Base-by-base conservation (phyloP, 129 eudicot genomes). In the Scalesia atractyloides region DNA sequence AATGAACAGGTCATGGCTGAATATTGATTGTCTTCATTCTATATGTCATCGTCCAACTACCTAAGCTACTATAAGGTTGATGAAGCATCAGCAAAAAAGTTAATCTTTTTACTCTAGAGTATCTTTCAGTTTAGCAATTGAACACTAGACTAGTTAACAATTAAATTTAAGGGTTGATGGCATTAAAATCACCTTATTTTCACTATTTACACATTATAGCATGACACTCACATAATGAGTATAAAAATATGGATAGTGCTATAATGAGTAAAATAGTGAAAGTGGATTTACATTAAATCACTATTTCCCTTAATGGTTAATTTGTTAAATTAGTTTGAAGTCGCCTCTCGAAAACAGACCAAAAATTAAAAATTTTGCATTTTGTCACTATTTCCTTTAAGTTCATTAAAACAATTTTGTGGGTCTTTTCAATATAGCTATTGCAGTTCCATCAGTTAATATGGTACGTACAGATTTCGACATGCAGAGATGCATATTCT, bases 401-500 rank as follows among this genome's bases (percentile, higher is more conserved):
- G 39, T 24, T 24, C 16, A 26, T 26, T 59, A 26, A 26, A 59
- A 59, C 13, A 26, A 59, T 12, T 30, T 24, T 6, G 4, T 59
- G 6, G 62, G 6, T 56, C 62, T 7, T 62, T 14, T 62, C 47
- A 34, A 37, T 20, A 14, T n/a, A n/a, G n/a, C n/a, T n/a, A n/a
- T n/a, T n/a, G n/a, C n/a, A n/a, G 22, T 51, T 76, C 43, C 19
- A 61, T 34, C 2, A 26, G 46, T 53, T 70, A 50, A 61, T n/a
- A 48, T 37, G 33, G 44, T 51, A 76, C 9, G 48, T 20, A 13
- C 2, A 18, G 30, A 58, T 46, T 44, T 47, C 60, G 37, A 19
- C 17, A 53, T 70, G 58, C 66, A 24, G 66, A 41, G 50, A 69
- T 62, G 48, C 56, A 63, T 26, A 70, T 75, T 78, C 52, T 63